These are phyloP conservation scores for Penicillium sp. DNA, from an alignment of 2,329 filamentous ascomycete genomes.

Conservation along the genomic window DNA sequence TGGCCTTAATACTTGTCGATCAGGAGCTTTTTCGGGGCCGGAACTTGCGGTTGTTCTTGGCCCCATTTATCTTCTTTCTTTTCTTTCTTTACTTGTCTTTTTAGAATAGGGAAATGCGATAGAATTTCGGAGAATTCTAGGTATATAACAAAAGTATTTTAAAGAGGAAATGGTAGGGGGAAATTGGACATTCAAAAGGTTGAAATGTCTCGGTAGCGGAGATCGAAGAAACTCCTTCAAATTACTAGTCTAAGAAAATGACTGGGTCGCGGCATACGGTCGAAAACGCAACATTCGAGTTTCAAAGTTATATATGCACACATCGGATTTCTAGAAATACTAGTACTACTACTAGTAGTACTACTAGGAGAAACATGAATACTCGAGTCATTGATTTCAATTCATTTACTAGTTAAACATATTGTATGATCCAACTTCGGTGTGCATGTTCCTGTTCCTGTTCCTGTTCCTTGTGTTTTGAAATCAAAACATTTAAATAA, in stretches of 20 bases:
- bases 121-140: neutral
- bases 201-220: conserved; percentile 4
- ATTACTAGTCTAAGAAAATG: conserved; percentile 24
- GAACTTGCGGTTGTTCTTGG: neutral
- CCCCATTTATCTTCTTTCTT: neutral
- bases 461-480: neutral
- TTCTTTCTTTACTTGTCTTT: neutral
- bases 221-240: conserved; percentile 18
- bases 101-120: neutral
- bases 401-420: no score
- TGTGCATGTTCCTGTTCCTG: neutral
- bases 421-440: neutral
- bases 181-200: neutral
- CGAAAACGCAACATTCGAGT: conserved; percentile 15
- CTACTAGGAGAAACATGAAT: neutral
- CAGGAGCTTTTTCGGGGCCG: conserved; percentile 11
- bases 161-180: neutral
- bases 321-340: neutral
- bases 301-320: conserved; percentile 6
- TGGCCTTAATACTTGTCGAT: conserved; percentile 20
- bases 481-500: neutral
- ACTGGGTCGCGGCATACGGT: conserved; percentile 26
- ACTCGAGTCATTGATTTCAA: neutral
- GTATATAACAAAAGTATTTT: neutral
- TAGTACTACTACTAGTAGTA: no score